Evolutionary conservation across 768 basidiomycete genomes (phyloP).

Genomic region (Amanita phalloides): DNA sequence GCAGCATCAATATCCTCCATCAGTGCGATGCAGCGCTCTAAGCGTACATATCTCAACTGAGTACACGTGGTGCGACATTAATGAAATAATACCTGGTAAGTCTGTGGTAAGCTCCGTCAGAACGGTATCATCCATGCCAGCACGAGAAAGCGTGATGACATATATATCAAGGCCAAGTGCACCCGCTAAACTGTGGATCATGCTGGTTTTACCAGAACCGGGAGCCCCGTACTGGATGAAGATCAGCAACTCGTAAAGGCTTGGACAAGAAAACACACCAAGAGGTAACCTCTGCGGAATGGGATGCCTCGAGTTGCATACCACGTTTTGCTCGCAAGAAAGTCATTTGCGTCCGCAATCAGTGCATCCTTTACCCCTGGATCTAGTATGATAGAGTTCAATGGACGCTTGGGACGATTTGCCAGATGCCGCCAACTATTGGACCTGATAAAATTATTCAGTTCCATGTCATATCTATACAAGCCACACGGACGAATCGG

Average conservation of each 20-base stretch:
- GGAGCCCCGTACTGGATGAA: conserved; percentile 48
- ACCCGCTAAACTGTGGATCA: conserved; percentile 62
- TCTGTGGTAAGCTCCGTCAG: conserved; percentile 41
- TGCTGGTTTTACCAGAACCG: conserved; percentile 61
- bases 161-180: conserved; percentile 60
- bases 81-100: conserved; percentile 34
- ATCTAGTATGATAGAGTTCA: conserved; percentile 61
- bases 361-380: conserved; percentile 57
- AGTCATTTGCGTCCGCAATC: conserved; percentile 60
- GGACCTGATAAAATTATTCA: not conserved
- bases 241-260: not conserved
- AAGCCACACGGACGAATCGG: conserved; percentile 22
- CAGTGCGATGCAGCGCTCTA: conserved; percentile 56
- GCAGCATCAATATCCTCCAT: conserved; percentile 86
- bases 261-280: conserved; percentile 14
- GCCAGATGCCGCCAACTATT: conserved; percentile 46
- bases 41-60: not conserved
- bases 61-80: not conserved
- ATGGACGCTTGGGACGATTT: conserved; percentile 51
- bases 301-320: conserved; percentile 72
- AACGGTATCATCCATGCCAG: conserved; percentile 43
- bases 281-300: conserved; percentile 71
- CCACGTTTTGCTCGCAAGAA: conserved; percentile 60
- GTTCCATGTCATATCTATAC: not conserved
- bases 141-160: conserved; percentile 47